Evolutionary conservation across 345 rosid genomes (phyloP), one percentile per base, ranked within the genome.

Genomic region (Kandelia obovata): DNA sequence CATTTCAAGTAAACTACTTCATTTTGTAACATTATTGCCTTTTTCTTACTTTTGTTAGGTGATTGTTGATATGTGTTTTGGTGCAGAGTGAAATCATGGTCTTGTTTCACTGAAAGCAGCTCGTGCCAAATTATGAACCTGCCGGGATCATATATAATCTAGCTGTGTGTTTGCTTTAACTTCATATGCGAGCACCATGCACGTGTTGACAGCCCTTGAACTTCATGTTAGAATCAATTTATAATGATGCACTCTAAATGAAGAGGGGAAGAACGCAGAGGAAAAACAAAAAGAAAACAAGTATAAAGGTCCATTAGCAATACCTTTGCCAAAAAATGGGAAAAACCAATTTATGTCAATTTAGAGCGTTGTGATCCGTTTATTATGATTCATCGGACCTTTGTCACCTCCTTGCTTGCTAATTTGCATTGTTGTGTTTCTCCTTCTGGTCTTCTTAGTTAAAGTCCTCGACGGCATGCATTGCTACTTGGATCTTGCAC

Each of bases 401-500:
- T 5, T 43, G 37, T 43, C 49, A 2, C 49, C 16, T 13, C 15
- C 17, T 10, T 2, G 4, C 10, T 39, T 11, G 16, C 47, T 39
- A 39, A 11, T 11, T 39, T 39, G 0, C 47, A 11, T 11, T 11
- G 2, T 10, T 10, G 47, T 2, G 16, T 2, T 39, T 39, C 15
- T 39, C 3, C 16, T 11, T 0, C 0, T 39, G 15, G 47, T 39
- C 9, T 28, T 32, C 3, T 23, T 60, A 21, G 10, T 60, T 43
- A 2, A 3, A 60, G 20, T 25, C 25, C 39, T 53, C 30, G 58
- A 21, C 23, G 64, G 58, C 58, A 8, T 56, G 49, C 69, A 47
- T 31, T 64, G 69, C 58, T 47, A 64, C 57, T 58, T 57, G 31
- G 64, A 47, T 34, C 69, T 71, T 32, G 60, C 75, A 53, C 67